Conservation (phyloP, 2,329 filamentous ascomycete genomes). For the Penicillium polonicum region DNA sequence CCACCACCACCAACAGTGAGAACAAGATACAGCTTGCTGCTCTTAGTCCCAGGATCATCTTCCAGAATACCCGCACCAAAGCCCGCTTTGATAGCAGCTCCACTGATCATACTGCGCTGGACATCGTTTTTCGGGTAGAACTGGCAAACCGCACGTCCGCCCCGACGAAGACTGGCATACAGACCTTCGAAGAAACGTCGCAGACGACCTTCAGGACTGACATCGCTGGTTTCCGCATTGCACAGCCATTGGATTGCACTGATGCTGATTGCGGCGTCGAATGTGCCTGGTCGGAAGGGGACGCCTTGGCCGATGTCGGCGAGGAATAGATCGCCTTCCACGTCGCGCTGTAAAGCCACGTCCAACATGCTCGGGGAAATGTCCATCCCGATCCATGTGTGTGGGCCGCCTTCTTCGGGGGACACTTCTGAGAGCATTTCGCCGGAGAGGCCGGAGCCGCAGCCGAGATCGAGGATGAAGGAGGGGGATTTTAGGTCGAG, state of each 20-base stretch:
- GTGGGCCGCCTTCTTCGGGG: constrained; percentile 73
- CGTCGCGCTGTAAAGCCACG: constrained; percentile 84
- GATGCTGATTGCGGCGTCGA: constrained; percentile 94
- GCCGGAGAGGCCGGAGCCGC: constrained; percentile 89
- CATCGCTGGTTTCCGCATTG: constrained; percentile 87
- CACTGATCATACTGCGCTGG: constrained; percentile 88
- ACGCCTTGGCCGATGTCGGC: constrained; percentile 95
- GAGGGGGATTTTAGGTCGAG: constrained; percentile 77
- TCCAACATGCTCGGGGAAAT: constrained; percentile 96
- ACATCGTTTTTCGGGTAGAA: constrained; percentile 97
- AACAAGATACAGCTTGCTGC: constrained; percentile 92
- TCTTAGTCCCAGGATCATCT: constrained; percentile 95
- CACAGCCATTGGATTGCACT: constrained; percentile 98
- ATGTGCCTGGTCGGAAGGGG: constrained; percentile 85
- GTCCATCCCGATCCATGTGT: constrained; percentile 97
- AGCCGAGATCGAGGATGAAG: constrained; percentile 93
- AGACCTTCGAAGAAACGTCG: constrained; percentile 88
- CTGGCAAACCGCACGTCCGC: constrained; percentile 88
- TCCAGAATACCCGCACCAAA: constrained; percentile 94
- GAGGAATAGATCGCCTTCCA: constrained; percentile 89
- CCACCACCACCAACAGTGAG: constrained; percentile 79
- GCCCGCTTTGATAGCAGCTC: constrained; percentile 85
- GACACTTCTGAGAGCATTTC: constrained; percentile 80
- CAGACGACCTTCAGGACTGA: constrained; percentile 73
- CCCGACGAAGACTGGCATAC: constrained; percentile 78